These are phyloP conservation scores for Jackrogersella multiformis DNA, from an alignment of 495 filamentous ascomycete genomes.

Conservation along the genomic window DNA sequence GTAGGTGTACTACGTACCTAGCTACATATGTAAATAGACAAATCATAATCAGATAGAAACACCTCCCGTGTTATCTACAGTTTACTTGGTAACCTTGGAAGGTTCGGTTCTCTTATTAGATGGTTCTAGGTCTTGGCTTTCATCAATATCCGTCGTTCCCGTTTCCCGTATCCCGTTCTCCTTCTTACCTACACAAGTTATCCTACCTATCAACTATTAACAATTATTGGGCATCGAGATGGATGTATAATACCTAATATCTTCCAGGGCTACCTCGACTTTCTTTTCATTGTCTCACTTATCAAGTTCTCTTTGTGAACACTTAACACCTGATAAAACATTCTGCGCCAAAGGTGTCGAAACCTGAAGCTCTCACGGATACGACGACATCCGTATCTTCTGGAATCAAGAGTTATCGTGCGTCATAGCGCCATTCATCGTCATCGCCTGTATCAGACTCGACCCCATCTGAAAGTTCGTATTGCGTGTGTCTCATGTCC, in stretches of 20 bases:
- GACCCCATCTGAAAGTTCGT: constrained; percentile 14
- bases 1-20: too few species aligned
- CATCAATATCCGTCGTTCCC: constrained; percentile 38
- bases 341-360: background rate
- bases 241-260: constrained; percentile 26
- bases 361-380: background rate
- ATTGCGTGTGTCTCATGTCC: constrained; percentile 10
- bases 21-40: too few species aligned
- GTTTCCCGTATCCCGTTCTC: background rate
- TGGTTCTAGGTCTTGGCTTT: constrained; percentile 33
- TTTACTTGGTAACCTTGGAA: too few species aligned
- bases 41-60: constrained; percentile 26
- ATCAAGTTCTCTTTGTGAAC: constrained; percentile 12
- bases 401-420: constrained; percentile 7
- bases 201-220: background rate
- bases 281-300: background rate
- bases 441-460: background rate
- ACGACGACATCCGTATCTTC: background rate
- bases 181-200: background rate
- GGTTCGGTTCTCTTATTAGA: constrained; percentile 34
- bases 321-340: constrained; percentile 5
- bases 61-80: constrained; percentile 27
- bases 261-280: constrained; percentile 6
- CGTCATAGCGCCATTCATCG: constrained; percentile 20
- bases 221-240: constrained; percentile 26